Conservation (phyloP, 164 flowering plant species). For the Vitis riparia region DNA sequence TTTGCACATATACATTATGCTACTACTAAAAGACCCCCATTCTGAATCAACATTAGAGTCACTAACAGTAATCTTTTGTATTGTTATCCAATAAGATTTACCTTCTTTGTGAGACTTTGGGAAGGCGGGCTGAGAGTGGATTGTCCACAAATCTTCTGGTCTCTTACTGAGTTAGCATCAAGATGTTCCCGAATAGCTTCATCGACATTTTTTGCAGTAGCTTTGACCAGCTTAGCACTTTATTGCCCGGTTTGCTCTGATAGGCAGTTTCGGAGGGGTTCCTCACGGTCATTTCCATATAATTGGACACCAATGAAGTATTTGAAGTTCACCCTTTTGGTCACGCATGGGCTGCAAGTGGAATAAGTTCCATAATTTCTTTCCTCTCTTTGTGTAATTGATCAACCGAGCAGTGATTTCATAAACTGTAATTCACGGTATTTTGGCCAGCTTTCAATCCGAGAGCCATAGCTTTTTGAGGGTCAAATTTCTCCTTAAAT, state of each 20-base stretch:
- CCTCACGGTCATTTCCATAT: slow-evolving; percentile 94
- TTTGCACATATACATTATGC: too few species aligned
- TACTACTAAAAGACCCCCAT: too few species aligned
- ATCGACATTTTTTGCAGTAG: slow-evolving; percentile 63
- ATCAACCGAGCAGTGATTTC: too few species aligned
- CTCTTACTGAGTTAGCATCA: slow-evolving; percentile 99
- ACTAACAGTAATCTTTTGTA: slow-evolving; percentile 48
- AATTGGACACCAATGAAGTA: slow-evolving; percentile 53
- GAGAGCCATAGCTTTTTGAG: too few species aligned
- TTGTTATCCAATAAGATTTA: slow-evolving; percentile 73
- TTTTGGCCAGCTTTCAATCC: too few species aligned
- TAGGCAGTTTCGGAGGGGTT: slow-evolving; percentile 81
- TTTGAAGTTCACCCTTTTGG: too few species aligned
- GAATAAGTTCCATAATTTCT: too few species aligned
- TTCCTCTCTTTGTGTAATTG: too few species aligned
- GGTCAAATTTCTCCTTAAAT: too few species aligned
- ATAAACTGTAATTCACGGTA: too few species aligned
- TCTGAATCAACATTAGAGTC: slow-evolving; percentile 18
- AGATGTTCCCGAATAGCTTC: slow-evolving; percentile 98
- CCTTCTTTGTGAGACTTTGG: slow-evolving; percentile 77
- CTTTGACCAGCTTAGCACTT: slow-evolving; percentile 49
- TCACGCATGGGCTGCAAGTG: too few species aligned
- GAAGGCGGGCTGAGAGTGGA: slow-evolving; percentile 72
- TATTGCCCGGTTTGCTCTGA: slow-evolving; percentile 72
- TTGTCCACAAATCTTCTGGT: slow-evolving; percentile 88